Percentiles rank a stretch among this genome's conserved stretches.
These are phyloP conservation scores for Chlorophyllum brunneum DNA, from an alignment of 768 basidiomycete genomes.

Conservation along the genomic window DNA sequence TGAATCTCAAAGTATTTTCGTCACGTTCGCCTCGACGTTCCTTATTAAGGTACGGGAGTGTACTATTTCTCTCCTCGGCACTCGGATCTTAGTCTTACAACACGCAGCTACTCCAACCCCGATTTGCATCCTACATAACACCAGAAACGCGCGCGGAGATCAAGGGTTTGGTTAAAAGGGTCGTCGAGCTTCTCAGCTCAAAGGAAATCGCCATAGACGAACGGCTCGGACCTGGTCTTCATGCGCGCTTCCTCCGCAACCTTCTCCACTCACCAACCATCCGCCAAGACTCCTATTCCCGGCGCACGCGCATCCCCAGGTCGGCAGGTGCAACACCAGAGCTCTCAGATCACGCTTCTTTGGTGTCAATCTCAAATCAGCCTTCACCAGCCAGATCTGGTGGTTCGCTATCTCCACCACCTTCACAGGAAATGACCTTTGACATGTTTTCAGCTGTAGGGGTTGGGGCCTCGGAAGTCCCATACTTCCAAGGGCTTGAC, in stretches of 20 bases:
- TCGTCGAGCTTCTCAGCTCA: constrained; percentile 63
- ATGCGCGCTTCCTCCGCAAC: constrained; percentile 73
- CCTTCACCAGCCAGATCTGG: constrained; percentile 31
- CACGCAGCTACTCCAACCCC: constrained; percentile 69
- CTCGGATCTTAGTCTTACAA: not conserved
- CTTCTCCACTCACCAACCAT: constrained; percentile 37
- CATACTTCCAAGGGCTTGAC: constrained; percentile 14
- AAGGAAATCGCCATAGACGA: constrained; percentile 77
- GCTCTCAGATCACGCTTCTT: constrained; percentile 4
- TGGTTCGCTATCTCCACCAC: constrained; percentile 44
- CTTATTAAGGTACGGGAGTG: constrained; percentile 75
- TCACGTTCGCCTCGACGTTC: constrained; percentile 80
- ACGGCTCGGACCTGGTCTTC: constrained; percentile 76
- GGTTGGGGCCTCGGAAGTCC: constrained; percentile 10
- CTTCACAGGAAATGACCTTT: constrained; percentile 41
- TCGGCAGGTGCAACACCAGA: constrained; percentile 12
- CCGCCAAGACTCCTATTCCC: constrained; percentile 13
- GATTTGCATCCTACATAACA: constrained; percentile 59
- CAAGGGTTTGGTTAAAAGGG: constrained; percentile 56
- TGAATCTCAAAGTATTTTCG: constrained; percentile 75
- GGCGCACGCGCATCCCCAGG: constrained; percentile 6
- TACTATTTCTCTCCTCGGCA: not conserved
- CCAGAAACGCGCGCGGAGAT: constrained; percentile 59
- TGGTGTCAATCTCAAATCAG: constrained; percentile 23
- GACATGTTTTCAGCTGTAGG: constrained; percentile 34